These are phyloP conservation scores for Candida odintsovae DNA, from an alignment of 805 yeast species.

Conservation along the genomic window DNA sequence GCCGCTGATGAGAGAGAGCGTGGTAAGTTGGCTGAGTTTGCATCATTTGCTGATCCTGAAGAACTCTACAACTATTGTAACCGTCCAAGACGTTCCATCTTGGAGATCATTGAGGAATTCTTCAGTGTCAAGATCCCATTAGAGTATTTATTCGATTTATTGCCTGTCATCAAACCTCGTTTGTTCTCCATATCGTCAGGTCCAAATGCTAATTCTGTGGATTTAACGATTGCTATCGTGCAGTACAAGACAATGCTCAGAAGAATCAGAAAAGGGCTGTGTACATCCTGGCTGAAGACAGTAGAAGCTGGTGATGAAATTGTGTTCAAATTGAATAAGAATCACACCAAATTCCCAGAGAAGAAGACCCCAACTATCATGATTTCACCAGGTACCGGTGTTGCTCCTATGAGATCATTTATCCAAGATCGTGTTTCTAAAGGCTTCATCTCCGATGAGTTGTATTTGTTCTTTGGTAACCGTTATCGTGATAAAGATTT, in stretches of 20 bases:
- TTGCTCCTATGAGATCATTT: slow-evolving; percentile 85
- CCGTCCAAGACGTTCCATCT: slow-evolving; percentile 80
- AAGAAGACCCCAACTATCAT: slow-evolving; percentile 49
- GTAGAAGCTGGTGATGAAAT: slow-evolving; percentile 45
- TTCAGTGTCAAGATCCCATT: slow-evolving; percentile 70
- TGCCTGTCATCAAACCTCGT: slow-evolving; percentile 78
- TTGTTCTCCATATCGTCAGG: slow-evolving; percentile 78
- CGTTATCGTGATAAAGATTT: slow-evolving; percentile 62
- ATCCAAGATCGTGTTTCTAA: slow-evolving; percentile 35
- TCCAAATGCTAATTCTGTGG: slow-evolving; percentile 39
- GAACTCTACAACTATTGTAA: slow-evolving; percentile 89
- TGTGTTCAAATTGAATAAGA: slow-evolving; percentile 44
- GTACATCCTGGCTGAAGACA: slow-evolving; percentile 67
- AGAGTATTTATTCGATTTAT: slow-evolving; percentile 65
- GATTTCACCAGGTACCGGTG: slow-evolving; percentile 93
- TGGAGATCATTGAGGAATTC: slow-evolving; percentile 83
- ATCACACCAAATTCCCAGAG: slow-evolving; percentile 34
- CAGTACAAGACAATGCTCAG: slow-evolving; percentile 80
- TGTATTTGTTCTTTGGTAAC: slow-evolving; percentile 71
- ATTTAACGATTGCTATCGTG: slow-evolving; percentile 77
- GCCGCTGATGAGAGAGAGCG: slow-evolving; percentile 67
- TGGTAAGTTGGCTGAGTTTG: slow-evolving; percentile 72
- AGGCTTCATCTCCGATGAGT: slow-evolving; percentile 21
- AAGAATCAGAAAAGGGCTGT: slow-evolving; percentile 71
- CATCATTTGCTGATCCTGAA: slow-evolving; percentile 65